phyloP scores from a whole-genome alignment of 2,329 filamentous ascomycete genomes.

The Monosporascus sp. region DNA sequence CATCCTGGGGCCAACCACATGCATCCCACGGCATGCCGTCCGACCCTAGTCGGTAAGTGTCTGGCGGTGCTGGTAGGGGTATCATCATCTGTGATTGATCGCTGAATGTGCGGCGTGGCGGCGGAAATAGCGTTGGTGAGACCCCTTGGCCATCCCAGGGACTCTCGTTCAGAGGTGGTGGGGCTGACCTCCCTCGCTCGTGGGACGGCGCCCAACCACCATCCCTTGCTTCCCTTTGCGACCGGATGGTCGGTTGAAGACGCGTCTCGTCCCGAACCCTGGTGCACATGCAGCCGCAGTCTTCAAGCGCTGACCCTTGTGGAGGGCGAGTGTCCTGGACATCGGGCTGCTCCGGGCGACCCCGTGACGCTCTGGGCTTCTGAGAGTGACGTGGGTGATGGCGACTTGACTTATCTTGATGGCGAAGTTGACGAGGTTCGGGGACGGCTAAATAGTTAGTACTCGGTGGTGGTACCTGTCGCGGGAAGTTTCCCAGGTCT shows the following conservation, averaged over 20 bases:
- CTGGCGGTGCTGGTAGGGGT: constrained; percentile 35
- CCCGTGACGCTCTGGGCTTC: constrained; percentile 10
- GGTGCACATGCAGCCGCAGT: constrained; percentile 12
- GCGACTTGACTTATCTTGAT: constrained; percentile 16
- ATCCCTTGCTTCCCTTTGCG: constrained; percentile 12
- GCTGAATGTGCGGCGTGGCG: constrained; percentile 11
- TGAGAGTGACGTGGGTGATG: constrained; percentile 13
- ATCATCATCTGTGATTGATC: constrained; percentile 32
- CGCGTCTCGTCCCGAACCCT: constrained; percentile 7
- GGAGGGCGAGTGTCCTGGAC: constrained; percentile 4
- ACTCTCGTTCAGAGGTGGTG: constrained; percentile 41
- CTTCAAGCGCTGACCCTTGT: constrained; percentile 11
- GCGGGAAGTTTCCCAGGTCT: constrained; percentile 37
- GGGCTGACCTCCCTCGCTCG: constrained; percentile 44
- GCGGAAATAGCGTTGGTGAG: constrained; percentile 22
- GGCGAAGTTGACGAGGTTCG: constrained; percentile 21
- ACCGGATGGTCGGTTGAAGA: constrained; percentile 9
- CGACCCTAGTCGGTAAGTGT: constrained; percentile 39
- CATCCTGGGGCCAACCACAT: constrained; percentile 29
- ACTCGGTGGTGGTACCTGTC: constrained; percentile 39
- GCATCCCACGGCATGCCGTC: constrained; percentile 43
- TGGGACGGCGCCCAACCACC: constrained; percentile 27
- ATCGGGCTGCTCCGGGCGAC: constrained; percentile 9
- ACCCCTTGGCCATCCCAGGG: constrained; percentile 39
- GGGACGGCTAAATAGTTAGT: constrained; percentile 37